A percentile compares a stretch with the other conserved stretches of the same genome.
These are phyloP conservation scores for Colletotrichum higginsianum DNA, from an alignment of 2,329 filamentous ascomycete species.

Conservation along the genomic window DNA sequence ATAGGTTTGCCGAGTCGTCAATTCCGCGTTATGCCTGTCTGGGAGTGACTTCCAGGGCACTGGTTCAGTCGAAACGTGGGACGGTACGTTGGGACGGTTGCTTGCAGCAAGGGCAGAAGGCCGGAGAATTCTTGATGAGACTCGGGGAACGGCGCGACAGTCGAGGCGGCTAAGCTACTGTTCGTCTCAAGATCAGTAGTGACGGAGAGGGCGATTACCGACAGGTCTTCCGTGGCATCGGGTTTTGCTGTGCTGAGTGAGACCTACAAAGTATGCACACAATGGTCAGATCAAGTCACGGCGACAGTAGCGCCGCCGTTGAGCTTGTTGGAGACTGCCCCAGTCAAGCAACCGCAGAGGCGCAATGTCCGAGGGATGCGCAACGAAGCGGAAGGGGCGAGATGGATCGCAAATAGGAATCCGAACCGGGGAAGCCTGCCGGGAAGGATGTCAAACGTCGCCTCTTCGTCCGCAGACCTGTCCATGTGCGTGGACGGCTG, in stretches of 20 bases:
- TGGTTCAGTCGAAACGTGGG: constrained; percentile 8
- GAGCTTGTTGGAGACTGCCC: constrained; percentile 19
- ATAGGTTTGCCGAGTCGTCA: constrained; percentile 38
- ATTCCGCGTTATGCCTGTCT: constrained; percentile 36
- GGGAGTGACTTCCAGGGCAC: constrained; percentile 27
- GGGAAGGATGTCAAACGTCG: constrained; percentile 7
- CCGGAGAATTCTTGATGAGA: neutral
- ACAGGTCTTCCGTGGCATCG: constrained; percentile 12
- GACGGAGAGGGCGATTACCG: constrained; percentile 5
- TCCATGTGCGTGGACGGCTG: neutral
- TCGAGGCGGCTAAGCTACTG: constrained; percentile 6
- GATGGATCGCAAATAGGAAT: constrained; percentile 13
- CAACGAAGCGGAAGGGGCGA: constrained; percentile 1
- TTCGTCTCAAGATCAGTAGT: constrained; percentile 3
- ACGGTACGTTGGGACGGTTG: constrained; percentile 17
- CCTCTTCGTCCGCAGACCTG: constrained; percentile 1
- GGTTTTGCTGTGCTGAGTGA: constrained; percentile 21
- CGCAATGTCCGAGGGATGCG: constrained; percentile 25
- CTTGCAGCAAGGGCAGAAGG: constrained; percentile 25
- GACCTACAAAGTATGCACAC: constrained; percentile 16
- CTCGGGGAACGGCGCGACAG: neutral
- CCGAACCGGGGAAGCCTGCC: constrained; percentile 1
- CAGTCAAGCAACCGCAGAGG: constrained; percentile 22
- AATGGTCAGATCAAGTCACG: constrained; percentile 19
- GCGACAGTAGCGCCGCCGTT: constrained; percentile 17